Conservation (phyloP, 805 yeast genomes). For the Cyberlindnera misumaiensis region DNA sequence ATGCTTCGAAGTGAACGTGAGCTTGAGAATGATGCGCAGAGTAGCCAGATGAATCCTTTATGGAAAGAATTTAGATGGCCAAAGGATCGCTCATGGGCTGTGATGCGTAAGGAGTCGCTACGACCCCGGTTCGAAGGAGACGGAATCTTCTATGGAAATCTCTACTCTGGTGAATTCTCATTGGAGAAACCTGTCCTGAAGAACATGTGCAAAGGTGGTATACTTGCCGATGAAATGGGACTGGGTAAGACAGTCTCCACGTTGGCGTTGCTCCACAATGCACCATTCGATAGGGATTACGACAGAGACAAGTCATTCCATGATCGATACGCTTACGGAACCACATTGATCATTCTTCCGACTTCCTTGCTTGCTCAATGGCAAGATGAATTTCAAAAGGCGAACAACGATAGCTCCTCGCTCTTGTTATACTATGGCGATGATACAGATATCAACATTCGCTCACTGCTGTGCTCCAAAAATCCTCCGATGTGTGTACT, state of each 20-base stretch:
- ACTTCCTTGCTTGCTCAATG: slow-evolving; percentile 90
- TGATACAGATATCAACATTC: slow-evolving; percentile 42
- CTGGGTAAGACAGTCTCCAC: slow-evolving; percentile 89
- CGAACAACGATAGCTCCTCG: slow-evolving; percentile 38
- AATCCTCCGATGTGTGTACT: slow-evolving; percentile 63
- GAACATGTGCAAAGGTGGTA: slow-evolving; percentile 68
- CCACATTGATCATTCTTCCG: slow-evolving; percentile 81
- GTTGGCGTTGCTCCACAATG: slow-evolving; percentile 61
- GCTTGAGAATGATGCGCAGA: slow-evolving; percentile 36
- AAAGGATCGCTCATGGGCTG: slow-evolving; percentile 33
- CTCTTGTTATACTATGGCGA: slow-evolving; percentile 75
- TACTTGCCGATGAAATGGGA: slow-evolving; percentile 96
- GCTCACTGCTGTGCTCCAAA: slow-evolving; percentile 33
- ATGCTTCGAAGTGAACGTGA: slow-evolving; percentile 77
- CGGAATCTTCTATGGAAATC: slow-evolving; percentile 60
- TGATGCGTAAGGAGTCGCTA: slow-evolving; percentile 21
- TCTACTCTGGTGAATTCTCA: slow-evolving; percentile 76
- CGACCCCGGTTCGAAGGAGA: slow-evolving; percentile 8
- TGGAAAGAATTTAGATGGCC: slow-evolving; percentile 86
- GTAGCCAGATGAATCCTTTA: slow-evolving; percentile 60
- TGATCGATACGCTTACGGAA: slow-evolving; percentile 50
- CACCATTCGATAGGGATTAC: slow-evolving; percentile 41
- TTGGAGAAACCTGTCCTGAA: slow-evolving; percentile 58
- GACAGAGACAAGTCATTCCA: not conserved
- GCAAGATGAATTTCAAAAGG: slow-evolving; percentile 70